Evolutionary conservation across 805 yeast genomes (phyloP), one percentile per base, ranked within the genome.

Genomic region (Wickerhamomyces subpelliculosus): DNA sequence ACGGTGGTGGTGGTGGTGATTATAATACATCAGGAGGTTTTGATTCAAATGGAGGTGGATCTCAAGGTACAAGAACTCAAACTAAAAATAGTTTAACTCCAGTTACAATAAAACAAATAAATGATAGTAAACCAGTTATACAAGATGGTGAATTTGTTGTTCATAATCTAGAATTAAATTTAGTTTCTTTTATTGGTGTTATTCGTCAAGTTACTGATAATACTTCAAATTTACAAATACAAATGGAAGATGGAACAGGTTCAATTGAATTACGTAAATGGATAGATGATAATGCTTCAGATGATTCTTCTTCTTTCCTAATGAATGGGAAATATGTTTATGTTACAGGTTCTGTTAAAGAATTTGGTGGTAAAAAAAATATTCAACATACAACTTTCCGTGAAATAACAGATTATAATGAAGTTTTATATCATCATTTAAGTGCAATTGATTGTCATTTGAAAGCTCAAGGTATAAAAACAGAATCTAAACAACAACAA

Each of bases 161-260:
- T 25, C 70, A 77, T 49, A 77, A 76, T 32, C 72, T 81, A 29
- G 81, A 78, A 39, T 59, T 84, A 37, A 75, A 72, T 47, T 70
- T 75, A 54, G 81, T 84, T 11, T 69, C 79, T 20, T 72, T 83
- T 49, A 75, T 80, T 8, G 94, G 88, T 1, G 76, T 83, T 17
- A 65, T 84, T n/a, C 69, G 90, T 52, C 76, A 75, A 41, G 73
- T 81, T 13, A 68, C 69, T 3, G 78, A 78, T 41, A 72, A 70
- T 41, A 71, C 83, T 2, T 66, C 80, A 8, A 75, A 77, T 31
- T 60, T 80, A 22, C 60, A 62, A 17, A 55, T 81, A 32, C 75
- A 78, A 16, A 52, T 84, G n/a, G 93, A 84, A 51, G 94, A 84
- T 55, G 90, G 93, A 10, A 79, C 93, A 0, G 88, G 87, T 0